Conservation (phyloP, 225 moss, liverwort and hornwort genomes). For the Anthoceros angustus region DNA sequence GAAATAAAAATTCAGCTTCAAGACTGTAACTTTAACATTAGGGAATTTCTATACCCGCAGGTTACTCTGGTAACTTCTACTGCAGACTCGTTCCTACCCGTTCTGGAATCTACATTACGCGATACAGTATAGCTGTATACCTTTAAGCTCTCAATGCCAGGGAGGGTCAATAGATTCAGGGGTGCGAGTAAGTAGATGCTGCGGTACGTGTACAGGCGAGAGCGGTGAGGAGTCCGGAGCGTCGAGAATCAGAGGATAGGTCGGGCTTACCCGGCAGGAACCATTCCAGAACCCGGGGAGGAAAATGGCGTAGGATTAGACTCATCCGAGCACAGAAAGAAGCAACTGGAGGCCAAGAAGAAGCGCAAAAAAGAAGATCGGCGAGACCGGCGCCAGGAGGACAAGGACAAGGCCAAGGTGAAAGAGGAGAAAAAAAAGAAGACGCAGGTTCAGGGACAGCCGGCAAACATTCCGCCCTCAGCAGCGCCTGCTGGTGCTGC, state of each 20-base stretch:
- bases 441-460: neutral
- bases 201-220: neutral
- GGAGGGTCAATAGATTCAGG: too few species aligned
- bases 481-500: neutral
- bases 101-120: too few species aligned
- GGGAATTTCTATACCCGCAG: too few species aligned
- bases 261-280: neutral
- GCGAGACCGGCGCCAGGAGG: constrained; percentile 1
- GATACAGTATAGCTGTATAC: too few species aligned
- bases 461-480: neutral
- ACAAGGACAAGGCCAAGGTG: neutral
- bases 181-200: too few species aligned
- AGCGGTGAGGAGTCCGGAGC: neutral
- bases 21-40: too few species aligned
- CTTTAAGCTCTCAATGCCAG: too few species aligned
- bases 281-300: constrained; percentile 4
- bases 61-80: too few species aligned
- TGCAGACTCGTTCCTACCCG: too few species aligned
- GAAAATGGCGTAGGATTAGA: constrained; percentile 2
- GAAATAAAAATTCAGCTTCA: too few species aligned
- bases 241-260: neutral
- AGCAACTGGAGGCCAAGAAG: neutral
- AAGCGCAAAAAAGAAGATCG: neutral
- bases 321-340: constrained; percentile 1
- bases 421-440: neutral